A percentile compares a stretch with the other conserved stretches of the same genome.
Conservation (phyloP, 2,329 filamentous ascomycete genomes). For the Botrytis byssoidea region DNA sequence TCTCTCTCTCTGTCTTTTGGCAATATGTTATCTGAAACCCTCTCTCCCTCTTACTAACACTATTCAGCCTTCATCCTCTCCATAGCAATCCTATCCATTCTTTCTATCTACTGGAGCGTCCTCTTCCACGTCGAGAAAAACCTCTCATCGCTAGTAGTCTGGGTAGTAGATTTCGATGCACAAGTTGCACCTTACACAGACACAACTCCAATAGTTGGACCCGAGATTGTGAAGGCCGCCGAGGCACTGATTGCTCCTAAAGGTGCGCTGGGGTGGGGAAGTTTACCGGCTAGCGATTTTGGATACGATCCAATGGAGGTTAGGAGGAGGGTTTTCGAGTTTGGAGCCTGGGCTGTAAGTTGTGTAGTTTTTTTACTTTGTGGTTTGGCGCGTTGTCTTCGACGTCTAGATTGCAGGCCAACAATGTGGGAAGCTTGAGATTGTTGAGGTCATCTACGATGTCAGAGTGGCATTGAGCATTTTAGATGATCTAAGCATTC, state of each 20-base stretch:
- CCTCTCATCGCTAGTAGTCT: conserved; percentile 49
- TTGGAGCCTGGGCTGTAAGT: conserved; percentile 11
- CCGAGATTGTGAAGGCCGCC: conserved; percentile 48
- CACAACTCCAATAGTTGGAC: conserved; percentile 55
- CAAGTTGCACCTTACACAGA: conserved; percentile 51
- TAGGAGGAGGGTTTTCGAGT: not conserved
- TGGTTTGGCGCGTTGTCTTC: too few relatives aligned
- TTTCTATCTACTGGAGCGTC: conserved; percentile 62
- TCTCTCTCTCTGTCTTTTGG: too few relatives aligned
- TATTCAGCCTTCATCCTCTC: conserved; percentile 3
- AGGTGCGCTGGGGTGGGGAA: conserved; percentile 11
- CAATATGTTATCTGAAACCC: fast-evolving
- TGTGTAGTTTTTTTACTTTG: not conserved
- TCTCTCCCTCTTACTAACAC: not conserved
- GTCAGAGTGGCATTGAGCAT: not conserved
- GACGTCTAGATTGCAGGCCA: not conserved
- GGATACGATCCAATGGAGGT: conserved; percentile 1
- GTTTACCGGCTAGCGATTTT: not conserved
- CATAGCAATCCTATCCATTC: conserved; percentile 38
- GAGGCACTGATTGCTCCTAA: conserved; percentile 41
- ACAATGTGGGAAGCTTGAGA: too few relatives aligned
- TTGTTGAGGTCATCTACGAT: not conserved
- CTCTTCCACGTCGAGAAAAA: conserved; percentile 53
- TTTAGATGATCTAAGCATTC: not conserved
- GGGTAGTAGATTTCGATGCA: conserved; percentile 63